Evolutionary conservation across 768 basidiomycete genomes (phyloP).

Genomic region (Chalciporus piperatus): DNA sequence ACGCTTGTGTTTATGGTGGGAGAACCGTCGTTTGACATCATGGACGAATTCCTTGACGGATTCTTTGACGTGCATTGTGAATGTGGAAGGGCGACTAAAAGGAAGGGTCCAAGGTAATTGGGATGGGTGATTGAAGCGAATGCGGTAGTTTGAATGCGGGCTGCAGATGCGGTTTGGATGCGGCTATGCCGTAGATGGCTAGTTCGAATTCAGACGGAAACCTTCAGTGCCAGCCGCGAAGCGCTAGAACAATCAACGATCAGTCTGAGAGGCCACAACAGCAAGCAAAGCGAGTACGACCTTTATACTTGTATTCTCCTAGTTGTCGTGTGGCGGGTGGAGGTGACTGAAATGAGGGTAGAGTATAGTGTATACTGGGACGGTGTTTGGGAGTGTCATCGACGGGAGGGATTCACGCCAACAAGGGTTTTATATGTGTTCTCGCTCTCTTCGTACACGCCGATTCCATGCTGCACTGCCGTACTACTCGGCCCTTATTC

Average conservation of each 20-base stretch:
- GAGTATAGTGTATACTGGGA: neutral
- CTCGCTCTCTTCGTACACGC: neutral
- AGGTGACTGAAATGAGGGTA: neutral
- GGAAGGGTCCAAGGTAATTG: neutral
- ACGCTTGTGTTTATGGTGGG: constrained; percentile 21
- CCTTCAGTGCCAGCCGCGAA: neutral
- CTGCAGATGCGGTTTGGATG: neutral
- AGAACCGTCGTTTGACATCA: constrained; percentile 32
- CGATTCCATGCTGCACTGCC: neutral
- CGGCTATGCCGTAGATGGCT: neutral
- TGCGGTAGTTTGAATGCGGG: neutral
- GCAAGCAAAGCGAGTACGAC: constrained; percentile 1
- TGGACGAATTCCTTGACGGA: constrained; percentile 29
- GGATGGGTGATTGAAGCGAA: constrained; percentile 2
- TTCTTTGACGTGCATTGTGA: constrained; percentile 31
- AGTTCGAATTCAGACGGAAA: neutral
- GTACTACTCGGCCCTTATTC: constrained; percentile 6
- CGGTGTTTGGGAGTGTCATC: neutral
- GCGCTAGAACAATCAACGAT: neutral
- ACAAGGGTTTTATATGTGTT: constrained; percentile 15
- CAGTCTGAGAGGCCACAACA: neutral
- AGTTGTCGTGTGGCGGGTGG: too few species aligned
- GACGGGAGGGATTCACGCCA: constrained; percentile 1
- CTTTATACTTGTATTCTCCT: constrained; percentile 1
- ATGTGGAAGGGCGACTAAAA: neutral